Conservation (phyloP, 768 basidiomycete species). For the Rossbeevera mucosa region DNA sequence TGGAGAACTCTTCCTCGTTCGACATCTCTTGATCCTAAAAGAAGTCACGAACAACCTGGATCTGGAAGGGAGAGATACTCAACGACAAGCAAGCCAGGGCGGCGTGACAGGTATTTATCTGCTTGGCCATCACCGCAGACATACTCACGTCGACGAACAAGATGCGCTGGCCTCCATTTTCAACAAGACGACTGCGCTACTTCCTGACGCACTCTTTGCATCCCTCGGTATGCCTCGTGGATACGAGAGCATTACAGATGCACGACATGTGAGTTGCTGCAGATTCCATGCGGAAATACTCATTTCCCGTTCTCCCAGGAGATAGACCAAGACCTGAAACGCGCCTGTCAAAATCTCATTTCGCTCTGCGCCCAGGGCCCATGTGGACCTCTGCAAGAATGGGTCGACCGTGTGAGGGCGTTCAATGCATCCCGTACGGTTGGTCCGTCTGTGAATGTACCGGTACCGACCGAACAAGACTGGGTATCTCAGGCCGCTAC, state of each 20-base stretch:
- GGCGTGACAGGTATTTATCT: constrained; percentile 54
- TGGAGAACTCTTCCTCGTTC: constrained; percentile 80
- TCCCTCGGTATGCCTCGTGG: constrained; percentile 62
- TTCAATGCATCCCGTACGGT: constrained; percentile 26
- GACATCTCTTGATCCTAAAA: constrained; percentile 87
- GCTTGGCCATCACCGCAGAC: neutral
- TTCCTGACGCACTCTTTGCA: constrained; percentile 67
- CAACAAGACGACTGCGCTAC: constrained; percentile 35
- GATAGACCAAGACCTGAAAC: constrained; percentile 82
- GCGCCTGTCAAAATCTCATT: constrained; percentile 83
- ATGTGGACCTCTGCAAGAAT: constrained; percentile 56
- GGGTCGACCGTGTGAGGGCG: constrained; percentile 51
- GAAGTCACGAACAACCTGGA: constrained; percentile 81
- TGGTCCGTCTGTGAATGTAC: constrained; percentile 14
- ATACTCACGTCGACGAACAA: constrained; percentile 15
- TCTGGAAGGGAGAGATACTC: constrained; percentile 47
- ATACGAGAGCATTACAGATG: constrained; percentile 62
- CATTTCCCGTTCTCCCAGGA: constrained; percentile 44
- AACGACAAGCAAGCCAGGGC: constrained; percentile 39
- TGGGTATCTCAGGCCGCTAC: constrained; percentile 53
- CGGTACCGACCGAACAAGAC: constrained; percentile 29
- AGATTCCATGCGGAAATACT: neutral
- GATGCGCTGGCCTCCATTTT: constrained; percentile 31
- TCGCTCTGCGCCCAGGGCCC: constrained; percentile 52
- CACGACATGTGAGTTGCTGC: constrained; percentile 55